Evolutionary conservation across 345 rosid species (phyloP), one percentile per base, ranked within the genome.

Genomic region (Corchorus capsularis): DNA sequence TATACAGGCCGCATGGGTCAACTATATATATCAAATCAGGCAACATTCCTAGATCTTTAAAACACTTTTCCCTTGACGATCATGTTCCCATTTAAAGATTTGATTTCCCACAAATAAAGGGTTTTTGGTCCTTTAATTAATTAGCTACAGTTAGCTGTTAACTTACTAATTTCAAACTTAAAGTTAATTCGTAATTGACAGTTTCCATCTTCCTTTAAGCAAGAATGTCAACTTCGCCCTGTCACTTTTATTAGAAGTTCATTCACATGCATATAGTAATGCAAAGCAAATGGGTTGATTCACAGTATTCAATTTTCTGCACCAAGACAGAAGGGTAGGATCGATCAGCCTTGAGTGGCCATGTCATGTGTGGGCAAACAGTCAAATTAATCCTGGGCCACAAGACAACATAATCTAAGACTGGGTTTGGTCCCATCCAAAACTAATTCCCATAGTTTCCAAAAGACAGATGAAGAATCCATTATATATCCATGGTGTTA

Each of bases 51-150:
- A 27, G 1, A 15, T 35, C 80, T 63, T 16, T 60, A 77, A 80
- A 61, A 60, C 49, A 73, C 75, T 76, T 63, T 63, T 75, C 37
- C 45, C 10, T 20, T 65, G 65, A 64, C 47, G 5, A 39, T 27
- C 27, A 27, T 39, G 72, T 54, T 54, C 57, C 34, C 69, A 64
- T 27, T 27, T 27, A 27, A n/a, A n/a, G n/a, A n/a, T n/a, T n/a
- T n/a, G n/a, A n/a, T n/a, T n/a, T n/a, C n/a, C n/a, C n/a, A n/a
- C n/a, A n/a, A 27, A 27, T 27, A 27, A 27, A 27, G 27, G 27
- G 27, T 27, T 27, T 27, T 27, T 27, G 27, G 27, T 27, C 27
- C 27, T 27, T n/a, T n/a, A n/a, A n/a, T n/a, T 27, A n/a, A 39
- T 39, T 39, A 39, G 43, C 43, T 3, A 39, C 27, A 27, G 1